phyloP scores from a whole-genome alignment of 768 basidiomycete species.

The Collybiopsis luxurians region DNA sequence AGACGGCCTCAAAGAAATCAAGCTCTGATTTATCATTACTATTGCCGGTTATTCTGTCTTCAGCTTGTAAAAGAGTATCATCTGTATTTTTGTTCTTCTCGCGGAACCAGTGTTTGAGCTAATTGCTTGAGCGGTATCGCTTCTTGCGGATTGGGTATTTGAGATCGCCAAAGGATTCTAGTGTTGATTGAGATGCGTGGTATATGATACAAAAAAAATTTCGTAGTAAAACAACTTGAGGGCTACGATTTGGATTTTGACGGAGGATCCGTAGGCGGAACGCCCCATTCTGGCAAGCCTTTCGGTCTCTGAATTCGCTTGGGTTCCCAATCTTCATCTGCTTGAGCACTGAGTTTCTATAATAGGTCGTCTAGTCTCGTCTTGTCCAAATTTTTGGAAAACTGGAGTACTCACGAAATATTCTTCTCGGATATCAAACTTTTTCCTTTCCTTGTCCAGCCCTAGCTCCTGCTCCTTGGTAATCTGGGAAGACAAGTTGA shows the following conservation, averaged over 20 bases:
- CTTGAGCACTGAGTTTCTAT: conserved; percentile 63
- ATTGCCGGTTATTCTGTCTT: not conserved
- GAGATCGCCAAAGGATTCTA: too few relatives aligned
- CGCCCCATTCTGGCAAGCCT: conserved; percentile 94
- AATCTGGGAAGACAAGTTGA: conserved; percentile 38
- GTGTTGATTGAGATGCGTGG: too few relatives aligned
- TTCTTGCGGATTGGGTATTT: too few relatives aligned
- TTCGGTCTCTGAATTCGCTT: conserved; percentile 80
- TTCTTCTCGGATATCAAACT: conserved; percentile 92
- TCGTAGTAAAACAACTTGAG: too few relatives aligned
- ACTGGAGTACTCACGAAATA: conserved; percentile 74
- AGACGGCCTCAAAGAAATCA: conserved; percentile 83
- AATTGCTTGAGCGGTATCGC: too few relatives aligned
- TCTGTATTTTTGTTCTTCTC: too few relatives aligned
- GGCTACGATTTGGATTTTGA: not conserved
- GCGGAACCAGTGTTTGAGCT: too few relatives aligned
- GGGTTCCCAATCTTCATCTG: conserved; percentile 81
- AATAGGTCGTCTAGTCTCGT: not conserved
- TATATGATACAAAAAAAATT: too few relatives aligned
- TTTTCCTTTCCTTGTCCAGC: conserved; percentile 66
- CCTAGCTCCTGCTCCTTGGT: conserved; percentile 77
- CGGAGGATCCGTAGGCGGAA: conserved; percentile 60
- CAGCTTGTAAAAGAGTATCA: not conserved
- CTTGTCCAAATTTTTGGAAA: not conserved
- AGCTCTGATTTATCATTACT: conserved; percentile 35